Evolutionary conservation across 495 filamentous ascomycete genomes (phyloP).

Genomic region (Corynascus novoguineensis): DNA sequence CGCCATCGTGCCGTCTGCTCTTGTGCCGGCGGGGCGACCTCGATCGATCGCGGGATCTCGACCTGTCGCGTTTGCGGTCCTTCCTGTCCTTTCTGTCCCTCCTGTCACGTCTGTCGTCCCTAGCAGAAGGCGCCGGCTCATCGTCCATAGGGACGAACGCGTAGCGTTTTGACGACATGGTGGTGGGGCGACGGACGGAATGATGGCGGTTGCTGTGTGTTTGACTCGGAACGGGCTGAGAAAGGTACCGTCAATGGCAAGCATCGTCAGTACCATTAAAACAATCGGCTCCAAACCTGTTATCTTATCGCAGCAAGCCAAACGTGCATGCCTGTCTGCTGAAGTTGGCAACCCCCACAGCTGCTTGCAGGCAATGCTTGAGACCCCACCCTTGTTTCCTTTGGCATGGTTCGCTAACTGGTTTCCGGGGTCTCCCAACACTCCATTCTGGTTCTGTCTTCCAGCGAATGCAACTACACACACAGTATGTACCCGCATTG

Average conservation of each 20-base stretch:
- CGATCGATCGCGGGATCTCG: conserved; percentile 33
- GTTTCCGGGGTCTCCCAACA: too few relatives aligned
- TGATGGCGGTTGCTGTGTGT: not conserved
- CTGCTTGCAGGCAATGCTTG: too few relatives aligned
- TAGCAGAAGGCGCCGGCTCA: conserved; percentile 52
- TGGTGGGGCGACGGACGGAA: not conserved
- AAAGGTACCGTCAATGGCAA: not conserved
- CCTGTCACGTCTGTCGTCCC: conserved; percentile 50
- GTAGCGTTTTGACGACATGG: conserved; percentile 63
- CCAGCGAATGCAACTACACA: too few relatives aligned
- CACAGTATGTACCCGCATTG: too few relatives aligned
- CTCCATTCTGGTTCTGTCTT: too few relatives aligned
- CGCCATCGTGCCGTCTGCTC: conserved; percentile 27
- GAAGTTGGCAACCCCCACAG: too few relatives aligned
- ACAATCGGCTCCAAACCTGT: too few relatives aligned
- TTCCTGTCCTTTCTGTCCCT: conserved; percentile 47
- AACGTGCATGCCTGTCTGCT: too few relatives aligned
- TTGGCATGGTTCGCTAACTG: too few relatives aligned
- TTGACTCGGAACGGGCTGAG: not conserved
- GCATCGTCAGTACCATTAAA: too few relatives aligned
- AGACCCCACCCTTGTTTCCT: too few relatives aligned
- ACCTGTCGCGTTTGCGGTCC: conserved; percentile 45
- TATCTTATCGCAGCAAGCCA: too few relatives aligned
- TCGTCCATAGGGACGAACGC: conserved; percentile 80
- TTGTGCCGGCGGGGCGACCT: conserved; percentile 29